Percentiles rank a stretch among this genome's conserved stretches.
phyloP scores from a whole-genome alignment of 2,329 filamentous ascomycete species.

The Ophiostoma triangulosporum region DNA sequence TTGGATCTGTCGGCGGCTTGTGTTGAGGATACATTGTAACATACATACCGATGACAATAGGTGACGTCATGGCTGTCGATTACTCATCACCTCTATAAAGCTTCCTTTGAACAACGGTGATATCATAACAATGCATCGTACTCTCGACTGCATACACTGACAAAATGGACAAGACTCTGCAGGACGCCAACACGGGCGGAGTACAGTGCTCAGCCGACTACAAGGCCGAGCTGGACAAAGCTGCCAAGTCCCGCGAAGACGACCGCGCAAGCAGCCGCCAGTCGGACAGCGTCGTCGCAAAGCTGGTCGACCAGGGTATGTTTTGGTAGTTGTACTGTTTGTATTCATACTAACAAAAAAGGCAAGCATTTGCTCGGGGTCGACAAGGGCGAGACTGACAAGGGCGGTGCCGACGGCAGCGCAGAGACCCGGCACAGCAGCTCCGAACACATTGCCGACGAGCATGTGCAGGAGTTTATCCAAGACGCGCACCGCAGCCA shows the following conservation, averaged over 20 bases:
- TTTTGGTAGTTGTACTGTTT: too few species aligned
- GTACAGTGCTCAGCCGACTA: constrained; percentile 17
- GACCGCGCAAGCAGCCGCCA: constrained; percentile 5
- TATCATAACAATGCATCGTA: too few species aligned
- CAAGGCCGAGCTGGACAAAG: constrained; percentile 32
- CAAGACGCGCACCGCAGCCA: constrained; percentile 36
- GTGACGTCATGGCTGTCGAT: too few species aligned
- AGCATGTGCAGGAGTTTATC: constrained; percentile 38
- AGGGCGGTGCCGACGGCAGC: neutral
- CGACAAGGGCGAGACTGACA: constrained; percentile 12
- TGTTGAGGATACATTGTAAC: too few species aligned
- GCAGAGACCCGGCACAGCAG: constrained; percentile 21
- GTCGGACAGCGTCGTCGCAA: constrained; percentile 15
- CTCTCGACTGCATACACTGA: too few species aligned
- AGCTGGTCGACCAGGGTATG: constrained; percentile 30
- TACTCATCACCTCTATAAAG: too few species aligned
- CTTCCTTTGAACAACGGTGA: too few species aligned
- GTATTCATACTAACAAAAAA: neutral
- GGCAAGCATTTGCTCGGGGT: constrained; percentile 28
- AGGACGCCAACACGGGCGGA: neutral
- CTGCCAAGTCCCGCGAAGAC: constrained; percentile 20
- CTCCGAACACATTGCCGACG: constrained; percentile 31
- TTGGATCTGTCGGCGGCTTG: too few species aligned
- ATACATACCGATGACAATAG: too few species aligned
- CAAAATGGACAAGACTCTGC: neutral